Evolutionary conservation across 495 filamentous ascomycete genomes (phyloP), one percentile per base, ranked within the genome.

Genomic region (Neurospora sublineolata): DNA sequence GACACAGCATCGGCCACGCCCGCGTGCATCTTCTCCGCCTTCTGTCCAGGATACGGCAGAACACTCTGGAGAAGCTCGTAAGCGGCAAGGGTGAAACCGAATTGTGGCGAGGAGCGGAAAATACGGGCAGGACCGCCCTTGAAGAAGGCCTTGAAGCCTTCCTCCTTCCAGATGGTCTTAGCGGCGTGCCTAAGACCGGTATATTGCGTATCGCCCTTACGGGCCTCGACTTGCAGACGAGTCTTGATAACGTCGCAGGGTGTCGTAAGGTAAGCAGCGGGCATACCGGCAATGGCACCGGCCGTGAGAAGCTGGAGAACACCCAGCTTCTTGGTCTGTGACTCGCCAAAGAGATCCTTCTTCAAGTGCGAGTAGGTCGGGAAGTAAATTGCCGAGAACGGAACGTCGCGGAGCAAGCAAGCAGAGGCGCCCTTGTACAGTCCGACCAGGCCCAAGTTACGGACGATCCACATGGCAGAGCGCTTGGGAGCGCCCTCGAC

Each of bases 161-260:
- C 95, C 77, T 98, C 91, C 81, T 90, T 88, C 82, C 84, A 91
- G 72, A 99, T 91, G 12, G 92, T 94, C 30, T 78, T 79, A 18
- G 95, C 96, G 67, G 90, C 92, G 81, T 99, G 94, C 46, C 94
- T 87, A n/a, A 99, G 85, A 37, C 90, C 89, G 23, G 87, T 93
- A 85, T 99, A 99, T 41, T 83, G 83, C 12, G 90, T 89, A 73
- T 99, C 96, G 68, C 95, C 95, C 83, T 97, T 97, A 70, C 95
- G 89, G 10, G 95, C 94, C 80, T 99, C 95, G 71, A 99, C 95
- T 78, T 99, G 95, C 71, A 99, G 85, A 79, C 95, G 91, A 9
- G 95, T 99, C 85, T 99, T 99, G 89, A 99, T 97, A 73, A 99
- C 95, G 79, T 99, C 95, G 83, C 92, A 97, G 4, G 95, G 95